These are phyloP conservation scores for Daldinia loculata DNA, from an alignment of 495 filamentous ascomycete genomes.

Conservation along the genomic window DNA sequence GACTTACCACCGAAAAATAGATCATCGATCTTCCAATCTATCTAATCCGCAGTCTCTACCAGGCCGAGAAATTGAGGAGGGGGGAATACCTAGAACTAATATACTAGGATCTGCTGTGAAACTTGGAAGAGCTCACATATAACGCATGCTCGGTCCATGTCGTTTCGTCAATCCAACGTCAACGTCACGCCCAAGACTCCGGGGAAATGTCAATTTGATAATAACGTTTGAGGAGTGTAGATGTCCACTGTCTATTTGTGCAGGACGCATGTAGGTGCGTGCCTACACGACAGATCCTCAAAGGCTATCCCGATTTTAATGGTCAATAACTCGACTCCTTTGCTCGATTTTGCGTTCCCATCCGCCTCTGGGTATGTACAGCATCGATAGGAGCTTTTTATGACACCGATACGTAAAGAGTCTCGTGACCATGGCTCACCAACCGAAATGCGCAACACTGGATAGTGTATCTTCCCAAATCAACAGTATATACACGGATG, in stretches of 20 bases:
- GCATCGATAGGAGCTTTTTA: background rate
- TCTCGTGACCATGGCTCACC: background rate
- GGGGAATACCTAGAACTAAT: conserved; percentile 15
- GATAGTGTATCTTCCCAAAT: conserved; percentile 16
- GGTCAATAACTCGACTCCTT: conserved; percentile 2
- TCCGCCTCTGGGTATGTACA: conserved; percentile 18
- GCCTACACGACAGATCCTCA: conserved; percentile 7
- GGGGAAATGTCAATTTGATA: conserved; percentile 23
- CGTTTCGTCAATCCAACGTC: conserved; percentile 34
- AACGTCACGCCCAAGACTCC: conserved; percentile 18
- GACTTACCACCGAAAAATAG: conserved; percentile 7
- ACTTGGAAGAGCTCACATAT: conserved; percentile 16
- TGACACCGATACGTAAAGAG: background rate
- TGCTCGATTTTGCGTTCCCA: conserved; percentile 5
- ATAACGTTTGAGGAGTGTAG: background rate
- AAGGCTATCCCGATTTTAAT: conserved; percentile 9
- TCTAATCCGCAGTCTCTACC: conserved; percentile 10
- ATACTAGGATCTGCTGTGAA: conserved; percentile 26
- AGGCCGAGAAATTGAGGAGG: conserved; percentile 20
- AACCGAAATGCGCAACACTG: conserved; percentile 1
- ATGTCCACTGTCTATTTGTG: conserved; percentile 1
- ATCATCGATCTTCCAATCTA: conserved; percentile 9
- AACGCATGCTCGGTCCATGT: conserved; percentile 15
- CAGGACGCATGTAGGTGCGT: background rate
- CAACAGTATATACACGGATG: conserved; percentile 13